Base-by-base conservation (phyloP, 2,329 filamentous ascomycete genomes). In the Tolypocladium ophioglossoides region DNA sequence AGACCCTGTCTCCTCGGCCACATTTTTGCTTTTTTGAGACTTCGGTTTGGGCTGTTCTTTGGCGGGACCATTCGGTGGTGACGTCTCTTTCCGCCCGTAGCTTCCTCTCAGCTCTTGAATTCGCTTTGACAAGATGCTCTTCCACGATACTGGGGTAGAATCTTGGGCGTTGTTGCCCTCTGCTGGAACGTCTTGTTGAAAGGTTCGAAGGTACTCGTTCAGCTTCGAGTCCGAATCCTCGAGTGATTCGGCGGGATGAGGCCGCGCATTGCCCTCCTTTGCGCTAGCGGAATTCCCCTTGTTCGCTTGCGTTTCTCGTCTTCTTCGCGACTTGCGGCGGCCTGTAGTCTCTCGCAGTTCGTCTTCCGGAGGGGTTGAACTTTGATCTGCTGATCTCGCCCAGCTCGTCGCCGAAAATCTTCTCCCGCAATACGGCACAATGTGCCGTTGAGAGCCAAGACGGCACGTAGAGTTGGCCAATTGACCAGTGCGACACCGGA, bases 401-500 rank as follows among this genome's bases (percentile, higher is more conserved):
- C 18, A 16, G 38, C 11, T 44, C 38, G 50, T 34, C n/a, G 38
- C 18, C 14, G 38, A 41, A 12, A 52, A 52, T n/a, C 37, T 20
- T 32, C 38, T 51, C 2, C 16, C n/a, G 9, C 12, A 11, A 41
- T 6, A 22, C 11, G 50, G 38, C n/a, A 24, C 6, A 14, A 22
- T 27, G 40, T 7, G 18, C 20, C 18, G 35, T 14, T 16, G n/a
- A 16, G 30, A 4, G n/a, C 30, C 34, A 24, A 22, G 35, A 37
- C 24, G 46, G 37, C 20, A 16, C 32, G 14, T 22, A 4, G n/a
- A 51, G 30, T 50, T 57, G 54, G 55, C 55, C 58, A 58, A 52
- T 38, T 48, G 56, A 53, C 60, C 59, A 51, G 53, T 53, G 32
- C 56, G 52, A 40, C 59, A 58, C 50, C 58, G 55, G 32, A 58